These are phyloP conservation scores for Thermochaetoides dissita DNA, from an alignment of 2,329 filamentous ascomycete species.

Conservation along the genomic window DNA sequence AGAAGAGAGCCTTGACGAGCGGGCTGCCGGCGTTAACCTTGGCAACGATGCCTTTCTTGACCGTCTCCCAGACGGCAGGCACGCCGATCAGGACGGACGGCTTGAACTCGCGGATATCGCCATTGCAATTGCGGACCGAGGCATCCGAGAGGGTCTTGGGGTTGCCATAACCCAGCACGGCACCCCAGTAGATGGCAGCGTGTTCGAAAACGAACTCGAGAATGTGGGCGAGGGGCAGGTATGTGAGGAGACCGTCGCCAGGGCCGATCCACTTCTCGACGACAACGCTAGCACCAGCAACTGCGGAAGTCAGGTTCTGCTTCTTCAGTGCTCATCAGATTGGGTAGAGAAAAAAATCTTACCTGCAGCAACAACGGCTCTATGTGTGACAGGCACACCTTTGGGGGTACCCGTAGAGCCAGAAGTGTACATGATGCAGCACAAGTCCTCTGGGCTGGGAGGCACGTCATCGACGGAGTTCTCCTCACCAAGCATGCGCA, in stretches of 20 bases:
- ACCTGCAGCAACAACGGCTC: slow-evolving; percentile 61
- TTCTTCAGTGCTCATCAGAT: background rate
- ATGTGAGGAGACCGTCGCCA: slow-evolving; percentile 66
- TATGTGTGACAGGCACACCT: slow-evolving; percentile 65
- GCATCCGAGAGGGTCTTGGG: slow-evolving; percentile 71
- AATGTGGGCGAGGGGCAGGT: slow-evolving; percentile 77
- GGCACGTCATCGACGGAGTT: slow-evolving; percentile 56
- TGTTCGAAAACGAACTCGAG: slow-evolving; percentile 88
- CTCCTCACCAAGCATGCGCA: slow-evolving; percentile 40
- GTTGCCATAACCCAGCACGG: slow-evolving; percentile 80
- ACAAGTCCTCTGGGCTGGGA: slow-evolving; percentile 58
- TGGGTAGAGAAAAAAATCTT: slow-evolving; percentile 21
- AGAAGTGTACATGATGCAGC: slow-evolving; percentile 62
- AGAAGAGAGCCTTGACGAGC: slow-evolving; percentile 62
- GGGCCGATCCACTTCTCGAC: slow-evolving; percentile 66
- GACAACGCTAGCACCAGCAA: slow-evolving; percentile 64
- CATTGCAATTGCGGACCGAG: slow-evolving; percentile 72
- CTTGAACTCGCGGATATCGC: slow-evolving; percentile 74
- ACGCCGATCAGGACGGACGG: slow-evolving; percentile 76
- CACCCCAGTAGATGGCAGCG: slow-evolving; percentile 68
- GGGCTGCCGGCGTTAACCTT: slow-evolving; percentile 59
- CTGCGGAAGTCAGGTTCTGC: slow-evolving; percentile 22
- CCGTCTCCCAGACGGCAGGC: slow-evolving; percentile 77
- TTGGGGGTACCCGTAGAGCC: slow-evolving; percentile 74
- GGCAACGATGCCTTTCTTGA: slow-evolving; percentile 76